These are phyloP conservation scores for Orbilia javanica DNA, from an alignment of 2,329 filamentous ascomycete species.

Conservation along the genomic window DNA sequence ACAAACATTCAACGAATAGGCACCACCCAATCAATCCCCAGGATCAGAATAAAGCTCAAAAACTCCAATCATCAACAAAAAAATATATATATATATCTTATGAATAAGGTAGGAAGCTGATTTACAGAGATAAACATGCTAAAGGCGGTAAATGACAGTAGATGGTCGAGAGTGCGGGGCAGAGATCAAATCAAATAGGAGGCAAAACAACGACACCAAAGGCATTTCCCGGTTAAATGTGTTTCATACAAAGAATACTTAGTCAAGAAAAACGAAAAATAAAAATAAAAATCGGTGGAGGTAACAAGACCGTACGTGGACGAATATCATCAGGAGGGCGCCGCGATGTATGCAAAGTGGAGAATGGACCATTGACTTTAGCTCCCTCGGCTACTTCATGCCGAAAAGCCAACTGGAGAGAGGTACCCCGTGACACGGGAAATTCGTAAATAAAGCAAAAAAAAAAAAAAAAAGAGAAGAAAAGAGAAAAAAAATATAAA, in stretches of 20 bases:
- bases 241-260: conserved; percentile 37
- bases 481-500: conserved; percentile 46
- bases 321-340: conserved; percentile 45
- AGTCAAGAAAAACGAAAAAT: neutral
- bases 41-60: conserved; percentile 43
- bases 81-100: conserved; percentile 16
- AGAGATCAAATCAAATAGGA: conserved; percentile 20
- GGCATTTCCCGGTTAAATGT: conserved; percentile 58
- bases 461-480: conserved; percentile 44
- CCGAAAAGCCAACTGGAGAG: conserved; percentile 44
- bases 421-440: conserved; percentile 48
- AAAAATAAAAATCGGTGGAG: conserved; percentile 13
- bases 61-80: conserved; percentile 42
- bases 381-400: conserved; percentile 54
- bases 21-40: conserved; percentile 41
- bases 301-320: conserved; percentile 30
- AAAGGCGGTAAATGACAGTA: conserved; percentile 50
- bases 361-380: conserved; percentile 41
- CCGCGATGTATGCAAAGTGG: conserved; percentile 55
- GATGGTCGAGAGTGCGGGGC: conserved; percentile 37
- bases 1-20: conserved; percentile 45
- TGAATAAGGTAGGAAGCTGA: conserved; percentile 40
- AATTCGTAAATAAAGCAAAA: conserved; percentile 42
- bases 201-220: conserved; percentile 39
- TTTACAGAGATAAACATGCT: conserved; percentile 58